Evolutionary conservation across 805 yeast species (phyloP).

Genomic region (Dipodascus albidus): DNA sequence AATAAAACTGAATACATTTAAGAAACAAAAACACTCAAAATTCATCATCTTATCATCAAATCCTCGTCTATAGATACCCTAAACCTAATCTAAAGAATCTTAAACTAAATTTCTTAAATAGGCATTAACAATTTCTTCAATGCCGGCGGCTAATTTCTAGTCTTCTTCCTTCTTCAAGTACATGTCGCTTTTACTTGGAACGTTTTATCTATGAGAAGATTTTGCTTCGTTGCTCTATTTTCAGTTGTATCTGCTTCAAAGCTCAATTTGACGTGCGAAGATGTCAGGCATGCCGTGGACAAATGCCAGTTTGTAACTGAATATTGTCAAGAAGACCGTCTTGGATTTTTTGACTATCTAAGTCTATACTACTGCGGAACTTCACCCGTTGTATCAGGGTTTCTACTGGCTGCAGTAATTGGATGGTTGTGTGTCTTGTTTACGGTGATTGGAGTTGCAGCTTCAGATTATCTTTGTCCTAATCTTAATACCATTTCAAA

Average conservation of each 20-base stretch:
- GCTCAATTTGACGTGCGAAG: slow-evolving; percentile 2
- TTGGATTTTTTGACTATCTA: slow-evolving; percentile 32
- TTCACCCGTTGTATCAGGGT: slow-evolving; percentile 6
- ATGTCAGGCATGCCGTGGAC: slow-evolving; percentile 14
- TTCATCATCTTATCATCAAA: neutral
- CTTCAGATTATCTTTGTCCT: slow-evolving; percentile 75
- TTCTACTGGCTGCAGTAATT: slow-evolving; percentile 7
- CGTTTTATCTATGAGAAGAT: neutral
- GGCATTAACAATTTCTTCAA: neutral
- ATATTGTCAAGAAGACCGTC: slow-evolving; percentile 25
- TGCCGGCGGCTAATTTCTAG: neutral
- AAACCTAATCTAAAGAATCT: neutral
- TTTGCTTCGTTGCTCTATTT: neutral
- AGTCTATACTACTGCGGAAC: slow-evolving; percentile 19
- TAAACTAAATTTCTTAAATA: neutral
- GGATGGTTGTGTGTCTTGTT: slow-evolving; percentile 37
- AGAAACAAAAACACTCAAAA: neutral
- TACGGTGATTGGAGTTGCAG: slow-evolving; percentile 59
- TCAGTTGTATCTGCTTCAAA: neutral
- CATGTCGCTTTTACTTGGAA: neutral
- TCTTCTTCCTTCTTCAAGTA: neutral
- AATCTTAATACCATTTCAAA: slow-evolving; percentile 58
- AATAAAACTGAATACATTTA: neutral
- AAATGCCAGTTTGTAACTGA: slow-evolving; percentile 29
- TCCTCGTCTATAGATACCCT: neutral